phyloP scores from a whole-genome alignment of 75 land plant species.

The Adiantum capillusveneris region DNA sequence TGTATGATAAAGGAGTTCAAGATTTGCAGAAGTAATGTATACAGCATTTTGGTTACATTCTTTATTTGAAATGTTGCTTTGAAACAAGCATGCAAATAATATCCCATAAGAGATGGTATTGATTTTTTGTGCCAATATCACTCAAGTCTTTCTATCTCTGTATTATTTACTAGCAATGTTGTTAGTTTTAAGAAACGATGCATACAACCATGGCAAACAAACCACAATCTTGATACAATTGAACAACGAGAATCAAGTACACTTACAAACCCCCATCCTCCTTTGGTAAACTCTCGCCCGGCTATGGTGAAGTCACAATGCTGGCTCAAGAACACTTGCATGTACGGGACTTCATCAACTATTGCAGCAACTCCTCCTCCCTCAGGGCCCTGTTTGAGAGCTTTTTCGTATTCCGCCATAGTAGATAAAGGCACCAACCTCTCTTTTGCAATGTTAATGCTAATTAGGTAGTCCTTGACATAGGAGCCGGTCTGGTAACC shows the following conservation, averaged over 20 bases:
- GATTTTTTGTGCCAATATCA: too few relatives aligned
- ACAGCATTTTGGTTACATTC: too few relatives aligned
- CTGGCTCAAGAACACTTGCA: conserved; percentile 28
- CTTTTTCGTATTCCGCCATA: conserved; percentile 17
- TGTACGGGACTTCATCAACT: conserved; percentile 29
- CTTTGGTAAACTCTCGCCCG: conserved; percentile 36
- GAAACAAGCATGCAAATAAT: too few relatives aligned
- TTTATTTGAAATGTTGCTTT: too few relatives aligned
- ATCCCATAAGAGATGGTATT: too few relatives aligned
- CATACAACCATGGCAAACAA: not conserved
- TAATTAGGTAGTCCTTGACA: conserved; percentile 21
- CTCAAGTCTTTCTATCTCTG: too few relatives aligned
- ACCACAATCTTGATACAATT: not conserved
- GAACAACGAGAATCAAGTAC: not conserved
- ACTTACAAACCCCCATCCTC: conserved; percentile 66
- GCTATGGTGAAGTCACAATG: conserved; percentile 36
- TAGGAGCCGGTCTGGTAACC: conserved; percentile 46
- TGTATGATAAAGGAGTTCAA: too few relatives aligned
- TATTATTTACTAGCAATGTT: too few relatives aligned
- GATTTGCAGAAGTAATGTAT: too few relatives aligned
- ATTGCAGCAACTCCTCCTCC: conserved; percentile 31
- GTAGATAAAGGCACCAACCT: conserved; percentile 9
- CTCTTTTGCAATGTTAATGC: conserved; percentile 13
- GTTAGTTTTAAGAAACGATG: not conserved
- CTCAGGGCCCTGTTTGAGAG: conserved; percentile 18